phyloP scores from a whole-genome alignment of 2,329 filamentous ascomycete genomes.

The Diaporthe sp. region DNA sequence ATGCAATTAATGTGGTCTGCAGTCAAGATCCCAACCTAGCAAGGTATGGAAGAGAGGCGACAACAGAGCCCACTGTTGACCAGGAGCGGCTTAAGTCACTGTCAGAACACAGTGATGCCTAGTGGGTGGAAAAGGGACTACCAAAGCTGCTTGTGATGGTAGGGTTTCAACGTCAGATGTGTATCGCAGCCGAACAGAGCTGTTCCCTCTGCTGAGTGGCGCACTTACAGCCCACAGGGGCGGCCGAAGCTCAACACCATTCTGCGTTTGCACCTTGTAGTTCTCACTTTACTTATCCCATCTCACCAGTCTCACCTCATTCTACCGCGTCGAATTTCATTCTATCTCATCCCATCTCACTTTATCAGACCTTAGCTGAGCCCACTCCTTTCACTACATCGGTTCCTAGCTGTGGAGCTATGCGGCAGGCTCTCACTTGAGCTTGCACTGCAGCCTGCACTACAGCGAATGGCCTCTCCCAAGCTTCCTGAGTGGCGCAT shows the following conservation, averaged over 20 bases:
- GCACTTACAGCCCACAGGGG: background rate
- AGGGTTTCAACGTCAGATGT: background rate
- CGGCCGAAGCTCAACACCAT: slow-evolving; percentile 19
- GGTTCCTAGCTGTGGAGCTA: background rate
- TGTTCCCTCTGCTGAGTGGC: background rate
- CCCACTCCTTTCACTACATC: background rate
- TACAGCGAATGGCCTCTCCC: background rate
- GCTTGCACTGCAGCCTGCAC: background rate
- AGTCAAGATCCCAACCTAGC: background rate
- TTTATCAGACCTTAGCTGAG: background rate
- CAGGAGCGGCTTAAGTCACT: background rate
- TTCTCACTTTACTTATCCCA: background rate
- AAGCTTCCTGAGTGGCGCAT: background rate
- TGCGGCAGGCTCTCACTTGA: background rate
- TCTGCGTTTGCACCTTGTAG: background rate
- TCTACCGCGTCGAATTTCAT: background rate
- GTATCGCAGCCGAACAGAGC: background rate
- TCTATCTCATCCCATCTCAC: background rate
- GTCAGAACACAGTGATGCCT: background rate
- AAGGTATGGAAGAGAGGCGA: background rate
- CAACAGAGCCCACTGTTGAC: background rate
- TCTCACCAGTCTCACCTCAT: slow-evolving; percentile 12
- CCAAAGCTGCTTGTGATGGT: background rate
- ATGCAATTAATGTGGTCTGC: background rate
- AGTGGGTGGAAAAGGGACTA: too few relatives aligned